Evolutionary conservation across 1,139 yeast genomes (phyloP), one percentile per base, ranked within the genome.

Genomic region (Pichia sp.): DNA sequence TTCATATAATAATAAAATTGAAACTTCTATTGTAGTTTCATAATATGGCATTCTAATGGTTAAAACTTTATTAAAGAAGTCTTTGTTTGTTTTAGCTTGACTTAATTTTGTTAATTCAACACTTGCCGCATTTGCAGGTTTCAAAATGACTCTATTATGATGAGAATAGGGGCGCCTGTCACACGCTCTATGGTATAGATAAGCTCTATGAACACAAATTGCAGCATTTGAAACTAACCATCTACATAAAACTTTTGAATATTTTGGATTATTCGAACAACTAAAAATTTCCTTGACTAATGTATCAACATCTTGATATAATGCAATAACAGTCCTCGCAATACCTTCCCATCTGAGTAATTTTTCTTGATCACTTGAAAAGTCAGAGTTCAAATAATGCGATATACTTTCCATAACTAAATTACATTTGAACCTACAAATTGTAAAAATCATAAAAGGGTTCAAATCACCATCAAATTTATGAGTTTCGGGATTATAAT

Each of bases 401-500:
- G 47, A 36, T 14, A 49, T 39, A 7, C 48, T 47, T 32, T 49
- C 51, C 37, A 49, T 39, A 5, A 49, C 51, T 7, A 49, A 38
- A 38, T 45, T 40, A 30, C 49, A 40, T 37, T 49, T 49, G 22
- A 49, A 47, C 11, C 42, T 42, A 16, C 35, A 26, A 14, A 49
- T 47, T 21, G 43, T 40, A 13, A 42, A 41, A 10, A 49, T 24
- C 36, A 40, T 41, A 16, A 49, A 49, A 1, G 51, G 51, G 33
- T 48, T 45, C 9, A 49, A 11, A 3, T 41, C 43, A 16, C 51
- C 49, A 41, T 49, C 43, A 27, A 35, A 47, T 19, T 45, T 31
- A 9, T 34, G 33, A 20, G 47, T 39, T 33, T 33, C 31, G 4
- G 35, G 35, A 40, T 47, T 45, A 28, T 30, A 48, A 11, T 45